Evolutionary conservation across 1,284 basidiomycete genomes (phyloP), one percentile per base, ranked within the genome.

Genomic region (Heterobasidion occidentale): DNA sequence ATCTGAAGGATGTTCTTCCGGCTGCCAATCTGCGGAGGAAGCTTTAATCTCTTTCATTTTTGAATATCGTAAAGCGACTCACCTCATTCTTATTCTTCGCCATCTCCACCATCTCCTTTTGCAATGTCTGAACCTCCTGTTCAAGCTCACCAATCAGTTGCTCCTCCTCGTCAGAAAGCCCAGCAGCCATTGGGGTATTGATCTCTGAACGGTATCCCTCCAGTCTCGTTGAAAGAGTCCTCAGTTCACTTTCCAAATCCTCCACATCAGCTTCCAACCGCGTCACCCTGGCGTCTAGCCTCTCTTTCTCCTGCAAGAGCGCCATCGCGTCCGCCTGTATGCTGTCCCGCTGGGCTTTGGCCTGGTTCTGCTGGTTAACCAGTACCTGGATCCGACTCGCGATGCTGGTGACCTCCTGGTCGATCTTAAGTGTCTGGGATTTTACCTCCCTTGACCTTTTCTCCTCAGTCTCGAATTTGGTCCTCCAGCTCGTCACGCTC

Each of bases 1-100:
- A 98, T 95, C 69, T 98, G 92, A 20, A 98, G 74, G 12, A 86
- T 73, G 65, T 86, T 91, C 70, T 92, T 93, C 61, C 80, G 79
- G 20, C 85, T 81, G 44, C 89, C 86, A 56, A 95, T 72, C 92
- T 97, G 58, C 17, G 6, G 44, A 46, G 60, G 46, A 45, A 3
- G 36, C 47, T 57, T 46, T 34, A 47, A 35, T 52, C 50, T 51
- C 46, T 46, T 47, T 14, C 36, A 15, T 54, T 46, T 19, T 15
- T n/a, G n/a, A 36, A 38, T 36, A 19, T 46, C 27, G 12, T 6
- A 34, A 51, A 57, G 54, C 50, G 8, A 67, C 83, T 55, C 58
- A 92, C 92, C 74, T 92, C 83, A 52, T 86, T 83, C 65, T 88
- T 86, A 52, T 74, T 74, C 67, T 84, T 84, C 17, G 84, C 81